These are phyloP conservation scores for Fusarium mundagurra DNA, from an alignment of 2,329 filamentous ascomycete genomes.

Conservation along the genomic window DNA sequence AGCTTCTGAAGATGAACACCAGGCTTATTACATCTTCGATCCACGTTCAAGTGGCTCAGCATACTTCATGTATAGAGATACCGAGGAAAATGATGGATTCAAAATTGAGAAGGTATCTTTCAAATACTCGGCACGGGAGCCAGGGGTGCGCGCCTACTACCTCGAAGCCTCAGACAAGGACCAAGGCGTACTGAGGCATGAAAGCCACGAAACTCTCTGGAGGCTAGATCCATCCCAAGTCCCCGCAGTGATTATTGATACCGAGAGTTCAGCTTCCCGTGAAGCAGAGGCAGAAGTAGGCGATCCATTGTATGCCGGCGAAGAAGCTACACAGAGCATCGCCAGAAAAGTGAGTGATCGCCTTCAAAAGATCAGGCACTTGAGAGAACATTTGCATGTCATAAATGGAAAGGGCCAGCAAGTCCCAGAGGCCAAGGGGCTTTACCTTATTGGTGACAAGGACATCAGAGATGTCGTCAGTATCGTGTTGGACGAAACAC, in stretches of 20 bases:
- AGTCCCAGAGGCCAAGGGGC: conserved; percentile 9
- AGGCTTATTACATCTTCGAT: conserved; percentile 34
- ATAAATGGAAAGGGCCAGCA: conserved; percentile 22
- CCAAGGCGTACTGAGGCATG: not conserved
- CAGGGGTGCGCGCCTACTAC: conserved; percentile 9
- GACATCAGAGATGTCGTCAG: conserved; percentile 40
- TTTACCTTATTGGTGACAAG: conserved; percentile 38
- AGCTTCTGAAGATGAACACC: not conserved
- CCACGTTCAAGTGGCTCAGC: conserved; percentile 21
- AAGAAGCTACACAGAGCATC: conserved; percentile 18
- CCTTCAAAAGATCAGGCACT: conserved; percentile 25
- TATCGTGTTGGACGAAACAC: conserved; percentile 31
- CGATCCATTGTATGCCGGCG: conserved; percentile 11
- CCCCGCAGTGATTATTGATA: not conserved
- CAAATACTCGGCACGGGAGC: conserved; percentile 1
- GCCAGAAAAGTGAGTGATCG: conserved; percentile 34
- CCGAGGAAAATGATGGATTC: conserved; percentile 8
- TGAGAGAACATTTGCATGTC: conserved; percentile 25
- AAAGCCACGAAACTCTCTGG: conserved; percentile 17
- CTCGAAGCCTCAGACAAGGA: conserved; percentile 26
- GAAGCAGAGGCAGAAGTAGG: not conserved
- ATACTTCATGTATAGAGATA: conserved; percentile 25
- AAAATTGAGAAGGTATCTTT: conserved; percentile 23
- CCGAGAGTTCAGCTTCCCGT: not conserved
- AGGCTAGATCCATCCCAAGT: not conserved